Evolutionary conservation across 1,284 basidiomycete genomes (phyloP).

Genomic region (Ganoderma lingzhi): DNA sequence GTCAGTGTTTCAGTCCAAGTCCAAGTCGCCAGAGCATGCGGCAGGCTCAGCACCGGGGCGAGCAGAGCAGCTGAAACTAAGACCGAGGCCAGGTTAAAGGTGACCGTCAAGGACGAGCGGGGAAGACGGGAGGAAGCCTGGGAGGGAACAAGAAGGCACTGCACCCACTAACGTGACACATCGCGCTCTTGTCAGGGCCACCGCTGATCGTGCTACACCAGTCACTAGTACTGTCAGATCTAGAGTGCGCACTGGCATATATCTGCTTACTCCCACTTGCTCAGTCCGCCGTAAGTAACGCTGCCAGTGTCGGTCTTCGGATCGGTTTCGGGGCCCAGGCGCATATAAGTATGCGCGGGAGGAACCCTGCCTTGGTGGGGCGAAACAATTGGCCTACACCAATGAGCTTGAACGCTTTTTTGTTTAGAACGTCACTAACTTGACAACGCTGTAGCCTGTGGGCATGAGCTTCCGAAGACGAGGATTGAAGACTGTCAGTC

Average conservation of each 20-base stretch:
- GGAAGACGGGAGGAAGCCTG: neutral
- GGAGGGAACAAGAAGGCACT: conserved; percentile 5
- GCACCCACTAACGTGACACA: conserved; percentile 2
- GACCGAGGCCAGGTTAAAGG: neutral
- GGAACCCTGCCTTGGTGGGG: neutral
- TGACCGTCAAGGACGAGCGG: neutral
- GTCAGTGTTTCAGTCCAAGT: neutral
- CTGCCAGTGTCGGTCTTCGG: neutral
- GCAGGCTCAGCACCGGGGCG: neutral
- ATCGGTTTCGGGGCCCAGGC: neutral
- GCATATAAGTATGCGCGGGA: neutral
- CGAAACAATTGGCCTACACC: neutral
- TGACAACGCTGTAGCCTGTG: too few relatives aligned
- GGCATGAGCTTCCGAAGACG: too few relatives aligned
- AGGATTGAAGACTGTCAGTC: too few relatives aligned
- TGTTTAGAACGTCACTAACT: neutral
- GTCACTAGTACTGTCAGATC: too few relatives aligned
- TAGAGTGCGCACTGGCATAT: neutral
- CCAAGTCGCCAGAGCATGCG: neutral
- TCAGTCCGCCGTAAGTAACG: neutral
- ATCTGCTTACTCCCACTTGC: neutral
- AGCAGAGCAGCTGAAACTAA: neutral
- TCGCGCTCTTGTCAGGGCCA: conserved; percentile 4
- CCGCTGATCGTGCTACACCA: neutral
- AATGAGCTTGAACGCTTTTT: neutral